Evolutionary conservation across 176 grass and related monocot genomes (phyloP), one percentile per base, ranked within the genome.

Genomic region (Thinopyrum elongatum): DNA sequence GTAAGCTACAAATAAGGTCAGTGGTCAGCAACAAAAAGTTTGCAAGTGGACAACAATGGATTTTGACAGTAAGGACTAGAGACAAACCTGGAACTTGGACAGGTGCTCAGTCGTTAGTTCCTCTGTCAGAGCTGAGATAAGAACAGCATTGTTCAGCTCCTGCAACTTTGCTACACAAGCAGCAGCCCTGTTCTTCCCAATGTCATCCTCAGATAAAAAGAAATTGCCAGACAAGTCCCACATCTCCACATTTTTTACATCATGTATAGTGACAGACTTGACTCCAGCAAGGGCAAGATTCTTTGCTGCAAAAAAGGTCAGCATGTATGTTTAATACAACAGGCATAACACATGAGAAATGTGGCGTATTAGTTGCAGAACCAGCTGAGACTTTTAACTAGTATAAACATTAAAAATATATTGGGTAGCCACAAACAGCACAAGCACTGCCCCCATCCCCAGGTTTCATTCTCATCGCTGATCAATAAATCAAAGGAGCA

Each of bases 141-240:
- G 70, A 67, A 95, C 94, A 47, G 84, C 91, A 78, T 86, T 95
- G 62, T 95, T 93, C 4, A 95, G 91, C 39, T 95, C 89, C 65
- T 87, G 86, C 65, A 95, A 70, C 74, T 95, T 93, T 26, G 90
- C 44, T 1, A 91, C 89, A 74, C 91, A 96, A 72, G 94, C 84
- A 68, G 77, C 7, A 9, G 91, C 94, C 86, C 85, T 88, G 87
- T 96, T 96, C 14, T 86, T 90, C 26, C 94, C 84, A 53, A 91
- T 53, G 70, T 96, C 89, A 30, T 91, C 65, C 70, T 96, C 84
- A 7, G 87, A 85, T 10, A 96, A 74, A 41, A 96, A 91, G 87
- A 96, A 96, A 81, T 96, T 96, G 78, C 53, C 87, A n/a, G 91
- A 96, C 68, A 95, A 66, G 84, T 93, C 94, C 80, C 83, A 92